These are phyloP conservation scores for Cavenderia fasciculata DNA, from an alignment of 78 protist species.

Conservation along the genomic window DNA sequence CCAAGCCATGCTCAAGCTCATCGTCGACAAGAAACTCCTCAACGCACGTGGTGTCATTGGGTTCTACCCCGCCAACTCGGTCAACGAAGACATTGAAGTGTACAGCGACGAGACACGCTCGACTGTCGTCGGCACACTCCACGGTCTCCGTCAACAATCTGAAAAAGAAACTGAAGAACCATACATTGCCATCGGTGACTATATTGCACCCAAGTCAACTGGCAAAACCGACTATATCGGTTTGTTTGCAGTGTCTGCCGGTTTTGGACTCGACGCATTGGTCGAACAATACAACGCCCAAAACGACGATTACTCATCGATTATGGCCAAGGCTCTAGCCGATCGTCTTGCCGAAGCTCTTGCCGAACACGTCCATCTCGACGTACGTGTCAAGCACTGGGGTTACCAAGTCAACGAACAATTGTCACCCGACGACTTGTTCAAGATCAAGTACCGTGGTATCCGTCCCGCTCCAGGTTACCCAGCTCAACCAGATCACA, in stretches of 20 bases:
- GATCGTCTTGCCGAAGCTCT: conserved; percentile 97
- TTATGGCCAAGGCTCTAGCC: conserved; percentile 97
- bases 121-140: conserved; percentile 48
- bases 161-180: conserved; percentile 91
- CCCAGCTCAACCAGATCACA: conserved; percentile 99
- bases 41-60: conserved; percentile 89
- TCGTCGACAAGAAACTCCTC: conserved; percentile 76
- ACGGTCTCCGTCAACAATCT: conserved; percentile 96
- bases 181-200: conserved; percentile 94
- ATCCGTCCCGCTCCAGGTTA: conserved; percentile 99
- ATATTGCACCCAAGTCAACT: conserved; percentile 91
- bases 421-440: conserved; percentile 85
- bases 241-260: conserved; percentile 90
- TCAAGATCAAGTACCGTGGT: conserved; percentile 91
- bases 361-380: conserved; percentile 95
- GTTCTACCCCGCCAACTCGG: conserved; percentile 94
- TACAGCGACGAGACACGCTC: conserved; percentile 88
- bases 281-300: conserved; percentile 72
- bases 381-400: conserved; percentile 94
- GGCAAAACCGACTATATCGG: conserved; percentile 94
- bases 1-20: conserved; percentile 81
- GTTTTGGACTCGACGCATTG: conserved; percentile 93
- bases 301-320: conserved; percentile 92
- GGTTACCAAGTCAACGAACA: conserved; percentile 91
- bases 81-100: conserved; percentile 93